phyloP scores from a whole-genome alignment of 1,284 basidiomycete genomes.

The Leccinum griseonigrum region DNA sequence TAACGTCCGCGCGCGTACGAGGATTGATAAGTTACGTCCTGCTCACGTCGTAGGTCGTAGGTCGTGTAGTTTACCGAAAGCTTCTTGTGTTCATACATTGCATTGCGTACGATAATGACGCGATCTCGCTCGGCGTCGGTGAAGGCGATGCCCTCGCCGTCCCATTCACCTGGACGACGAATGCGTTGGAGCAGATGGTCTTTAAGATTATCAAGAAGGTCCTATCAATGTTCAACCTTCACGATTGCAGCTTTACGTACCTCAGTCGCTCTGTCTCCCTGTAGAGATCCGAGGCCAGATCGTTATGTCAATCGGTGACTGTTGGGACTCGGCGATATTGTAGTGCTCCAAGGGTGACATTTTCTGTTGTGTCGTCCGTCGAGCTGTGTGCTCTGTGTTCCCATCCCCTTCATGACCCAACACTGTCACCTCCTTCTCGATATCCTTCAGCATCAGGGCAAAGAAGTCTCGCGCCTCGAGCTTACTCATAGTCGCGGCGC shows the following conservation, averaged over 20 bases:
- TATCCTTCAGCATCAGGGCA: no score
- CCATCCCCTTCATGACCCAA: no score
- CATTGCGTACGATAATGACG: neutral
- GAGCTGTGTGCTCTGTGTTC: no score
- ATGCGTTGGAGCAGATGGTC: neutral
- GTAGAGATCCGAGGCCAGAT: neutral
- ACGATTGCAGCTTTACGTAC: neutral
- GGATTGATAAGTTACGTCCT: neutral
- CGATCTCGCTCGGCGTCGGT: no score
- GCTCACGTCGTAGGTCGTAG: neutral
- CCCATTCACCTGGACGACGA: no score
- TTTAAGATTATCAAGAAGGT: neutral
- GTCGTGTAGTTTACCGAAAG: slow-evolving; percentile 4
- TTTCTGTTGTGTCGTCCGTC: no score
- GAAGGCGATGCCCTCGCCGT: no score
- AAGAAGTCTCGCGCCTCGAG: neutral
- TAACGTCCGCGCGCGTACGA: neutral
- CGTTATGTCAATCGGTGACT: neutral
- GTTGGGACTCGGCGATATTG: neutral
- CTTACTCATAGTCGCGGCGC: neutral
- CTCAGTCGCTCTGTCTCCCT: neutral
- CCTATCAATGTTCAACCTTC: neutral
- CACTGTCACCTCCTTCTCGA: no score
- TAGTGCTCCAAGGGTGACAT: neutral
- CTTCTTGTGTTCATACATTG: neutral